Conservation (phyloP, 1,139 yeast genomes). For the Lodderomyces metapsilosis region DNA sequence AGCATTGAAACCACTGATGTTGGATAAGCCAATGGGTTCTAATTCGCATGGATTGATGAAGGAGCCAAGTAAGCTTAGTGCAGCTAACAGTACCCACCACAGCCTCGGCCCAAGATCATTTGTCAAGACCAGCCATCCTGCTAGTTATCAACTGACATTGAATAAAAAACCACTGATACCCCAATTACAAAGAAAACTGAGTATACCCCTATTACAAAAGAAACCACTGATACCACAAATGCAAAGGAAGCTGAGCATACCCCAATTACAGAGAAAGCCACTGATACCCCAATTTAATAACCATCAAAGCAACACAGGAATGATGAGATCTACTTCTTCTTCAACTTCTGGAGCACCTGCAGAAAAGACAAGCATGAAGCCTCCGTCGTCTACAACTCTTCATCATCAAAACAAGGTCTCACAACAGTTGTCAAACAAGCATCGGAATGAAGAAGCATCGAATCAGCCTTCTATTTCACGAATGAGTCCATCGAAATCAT, state of each 20-base stretch:
- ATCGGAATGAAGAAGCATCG: not conserved
- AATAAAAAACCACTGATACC: conserved; percentile 16
- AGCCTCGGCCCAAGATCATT: not conserved
- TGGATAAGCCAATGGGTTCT: not conserved
- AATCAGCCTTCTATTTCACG: conserved; percentile 9
- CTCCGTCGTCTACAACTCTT: conserved; percentile 5
- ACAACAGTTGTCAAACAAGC: not conserved
- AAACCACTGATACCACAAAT: conserved; percentile 19
- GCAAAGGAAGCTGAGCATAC: conserved; percentile 16
- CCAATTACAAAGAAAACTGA: conserved; percentile 11
- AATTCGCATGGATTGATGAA: not conserved
- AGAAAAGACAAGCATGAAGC: conserved; percentile 1
- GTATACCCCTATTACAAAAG: conserved; percentile 16
- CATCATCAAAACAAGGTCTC: not conserved
- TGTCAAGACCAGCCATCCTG: not conserved
- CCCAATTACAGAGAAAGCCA: conserved; percentile 10
- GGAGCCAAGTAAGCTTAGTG: not conserved
- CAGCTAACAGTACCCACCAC: not conserved
- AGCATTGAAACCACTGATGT: not conserved
- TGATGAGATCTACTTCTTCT: too few relatives aligned
- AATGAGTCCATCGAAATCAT: conserved; percentile 13
- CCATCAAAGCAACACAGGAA: conserved; percentile 17
- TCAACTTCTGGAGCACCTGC: too few relatives aligned
- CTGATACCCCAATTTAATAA: conserved; percentile 15
- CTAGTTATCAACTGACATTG: conserved; percentile 11